These are phyloP conservation scores for Botrytis cinerea DNA, from an alignment of 2,329 filamentous ascomycete species.

Conservation along the genomic window DNA sequence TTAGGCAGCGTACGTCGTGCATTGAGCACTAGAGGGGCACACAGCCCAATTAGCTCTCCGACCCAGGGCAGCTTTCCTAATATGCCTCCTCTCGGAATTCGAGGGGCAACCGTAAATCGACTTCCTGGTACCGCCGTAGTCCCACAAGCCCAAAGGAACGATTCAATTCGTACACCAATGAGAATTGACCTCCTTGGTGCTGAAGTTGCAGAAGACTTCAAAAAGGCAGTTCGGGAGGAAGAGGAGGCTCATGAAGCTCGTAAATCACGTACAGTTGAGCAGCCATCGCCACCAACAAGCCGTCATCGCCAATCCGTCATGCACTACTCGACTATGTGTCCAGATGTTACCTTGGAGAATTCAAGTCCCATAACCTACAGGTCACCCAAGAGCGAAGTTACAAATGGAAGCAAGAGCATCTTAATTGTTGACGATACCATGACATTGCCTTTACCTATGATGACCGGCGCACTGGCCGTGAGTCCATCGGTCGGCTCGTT, in stretches of 20 bases:
- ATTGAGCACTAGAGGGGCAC: slow-evolving; percentile 57
- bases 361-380: slow-evolving; percentile 25
- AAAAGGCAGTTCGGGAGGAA: slow-evolving; percentile 70
- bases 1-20: slow-evolving; percentile 84
- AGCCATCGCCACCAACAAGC: slow-evolving; percentile 29
- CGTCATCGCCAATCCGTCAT: slow-evolving; percentile 29
- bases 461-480: slow-evolving; percentile 48
- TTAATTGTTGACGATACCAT: slow-evolving; percentile 68
- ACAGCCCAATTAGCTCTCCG: slow-evolving; percentile 39
- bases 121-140: slow-evolving; percentile 62
- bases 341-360: slow-evolving; percentile 34
- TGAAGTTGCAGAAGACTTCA: slow-evolving; percentile 75
- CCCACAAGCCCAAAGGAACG: slow-evolving; percentile 53
- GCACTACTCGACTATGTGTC: slow-evolving; percentile 36
- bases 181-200: slow-evolving; percentile 84
- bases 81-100: slow-evolving; percentile 40
- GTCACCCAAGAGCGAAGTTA: slow-evolving; percentile 45
- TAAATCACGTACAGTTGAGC: slow-evolving; percentile 31
- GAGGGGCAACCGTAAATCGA: slow-evolving; percentile 56
- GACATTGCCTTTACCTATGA: slow-evolving; percentile 44
- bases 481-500: slow-evolving; percentile 56
- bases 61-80: slow-evolving; percentile 42
- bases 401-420: slow-evolving; percentile 84
- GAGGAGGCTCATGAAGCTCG: slow-evolving; percentile 45
- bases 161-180: slow-evolving; percentile 54